Percentiles rank a stretch among this genome's conserved stretches.
Conservation (phyloP, 345 rosid genomes). For the Salix brachista region DNA sequence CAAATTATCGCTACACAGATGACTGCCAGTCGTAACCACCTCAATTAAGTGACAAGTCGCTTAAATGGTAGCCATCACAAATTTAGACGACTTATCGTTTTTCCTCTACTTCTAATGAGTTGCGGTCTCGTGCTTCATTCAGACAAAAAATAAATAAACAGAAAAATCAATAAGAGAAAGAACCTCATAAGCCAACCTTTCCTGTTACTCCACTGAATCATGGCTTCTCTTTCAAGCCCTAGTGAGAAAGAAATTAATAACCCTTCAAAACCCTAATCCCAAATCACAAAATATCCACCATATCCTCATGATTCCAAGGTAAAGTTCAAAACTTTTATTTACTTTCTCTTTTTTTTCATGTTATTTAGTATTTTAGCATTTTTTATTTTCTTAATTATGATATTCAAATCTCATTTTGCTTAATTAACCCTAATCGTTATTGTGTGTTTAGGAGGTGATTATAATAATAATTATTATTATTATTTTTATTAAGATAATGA, state of each 20-base stretch:
- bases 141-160: too few relatives aligned
- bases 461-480: not conserved
- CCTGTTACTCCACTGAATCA: not conserved
- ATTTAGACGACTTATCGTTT: too few relatives aligned
- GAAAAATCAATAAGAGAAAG: too few relatives aligned
- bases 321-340: not conserved
- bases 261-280: constrained; percentile 17
- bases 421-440: not conserved
- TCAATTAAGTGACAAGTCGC: too few relatives aligned
- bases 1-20: too few relatives aligned
- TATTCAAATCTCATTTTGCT: not conserved
- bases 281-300: not conserved
- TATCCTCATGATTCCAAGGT: constrained; percentile 11
- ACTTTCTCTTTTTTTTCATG: not conserved
- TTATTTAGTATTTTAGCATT: not conserved
- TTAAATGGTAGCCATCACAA: too few relatives aligned
- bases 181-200: too few relatives aligned
- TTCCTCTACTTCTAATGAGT: too few relatives aligned
- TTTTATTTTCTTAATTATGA: not conserved
- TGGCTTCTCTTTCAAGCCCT: not conserved
- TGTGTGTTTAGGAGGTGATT: constrained; percentile 19
- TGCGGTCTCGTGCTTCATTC: too few relatives aligned
- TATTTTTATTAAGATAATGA: constrained; percentile 32
- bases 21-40: too few relatives aligned
- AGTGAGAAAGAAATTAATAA: not conserved